Conservation (phyloP, 2,329 filamentous ascomycete genomes). For the Teratosphaeria pseudoeucalypti region DNA sequence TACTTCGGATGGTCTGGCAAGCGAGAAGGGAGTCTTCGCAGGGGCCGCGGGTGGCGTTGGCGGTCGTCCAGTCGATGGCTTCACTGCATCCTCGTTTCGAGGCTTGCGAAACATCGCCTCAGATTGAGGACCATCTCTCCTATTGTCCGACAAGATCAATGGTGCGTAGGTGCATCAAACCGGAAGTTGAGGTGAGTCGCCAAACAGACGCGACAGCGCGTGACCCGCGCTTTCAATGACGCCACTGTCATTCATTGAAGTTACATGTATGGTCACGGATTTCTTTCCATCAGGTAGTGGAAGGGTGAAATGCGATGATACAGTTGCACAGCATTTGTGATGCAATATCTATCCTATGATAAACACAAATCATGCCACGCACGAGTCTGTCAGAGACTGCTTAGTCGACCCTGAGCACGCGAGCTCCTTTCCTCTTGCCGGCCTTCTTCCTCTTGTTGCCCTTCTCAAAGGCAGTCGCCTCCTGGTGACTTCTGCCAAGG, state of each 20-base stretch:
- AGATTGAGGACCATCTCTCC: not conserved
- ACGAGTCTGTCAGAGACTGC: not conserved
- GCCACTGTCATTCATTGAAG: not conserved
- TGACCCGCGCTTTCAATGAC: not conserved
- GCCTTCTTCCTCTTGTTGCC: conserved; percentile 77
- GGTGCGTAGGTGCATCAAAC: too few species aligned
- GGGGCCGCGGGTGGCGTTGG: conserved; percentile 39
- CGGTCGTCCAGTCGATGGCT: conserved; percentile 41
- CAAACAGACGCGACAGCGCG: not conserved
- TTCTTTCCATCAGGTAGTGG: too few species aligned
- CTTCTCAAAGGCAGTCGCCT: conserved; percentile 58
- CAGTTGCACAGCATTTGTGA: not conserved
- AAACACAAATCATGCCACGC: not conserved
- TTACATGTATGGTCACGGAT: not conserved
- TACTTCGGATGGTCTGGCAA: conserved; percentile 21
- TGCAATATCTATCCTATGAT: not conserved
- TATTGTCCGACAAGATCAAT: not conserved
- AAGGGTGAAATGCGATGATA: not conserved
- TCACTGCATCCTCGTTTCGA: conserved; percentile 31
- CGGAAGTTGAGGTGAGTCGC: not conserved
- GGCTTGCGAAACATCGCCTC: conserved; percentile 45
- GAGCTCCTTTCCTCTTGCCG: conserved; percentile 60
- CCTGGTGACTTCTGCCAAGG: conserved; percentile 75
- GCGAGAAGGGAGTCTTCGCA: conserved; percentile 20
- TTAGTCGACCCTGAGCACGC: conserved; percentile 61